Conservation (phyloP, 2,329 filamentous ascomycete genomes). For the Sporothrix brasiliensis region DNA sequence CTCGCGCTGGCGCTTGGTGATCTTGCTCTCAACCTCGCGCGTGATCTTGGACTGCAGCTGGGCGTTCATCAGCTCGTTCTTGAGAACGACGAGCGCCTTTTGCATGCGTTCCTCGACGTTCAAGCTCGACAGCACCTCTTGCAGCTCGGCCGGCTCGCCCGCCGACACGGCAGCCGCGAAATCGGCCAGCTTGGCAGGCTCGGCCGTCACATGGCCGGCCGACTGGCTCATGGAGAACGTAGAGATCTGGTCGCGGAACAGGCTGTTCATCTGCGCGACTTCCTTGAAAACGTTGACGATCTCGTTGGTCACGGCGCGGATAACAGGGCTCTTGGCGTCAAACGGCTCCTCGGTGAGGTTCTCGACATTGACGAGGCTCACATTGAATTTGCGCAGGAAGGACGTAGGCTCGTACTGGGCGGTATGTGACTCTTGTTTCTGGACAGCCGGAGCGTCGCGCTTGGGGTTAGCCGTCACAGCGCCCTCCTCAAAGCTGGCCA, state of each 20-base stretch:
- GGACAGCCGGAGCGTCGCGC: constrained; percentile 45
- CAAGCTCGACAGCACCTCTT: constrained; percentile 84
- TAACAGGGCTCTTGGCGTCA: constrained; percentile 85
- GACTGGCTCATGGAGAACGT: constrained; percentile 96
- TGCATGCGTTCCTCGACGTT: constrained; percentile 91
- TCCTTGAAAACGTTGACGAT: constrained; percentile 99
- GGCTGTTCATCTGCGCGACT: constrained; percentile 86
- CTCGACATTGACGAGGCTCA: constrained; percentile 93
- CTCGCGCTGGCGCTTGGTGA: constrained; percentile 93
- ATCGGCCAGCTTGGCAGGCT: constrained; percentile 92
- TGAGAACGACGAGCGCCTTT: constrained; percentile 87
- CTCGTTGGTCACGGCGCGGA: constrained; percentile 91
- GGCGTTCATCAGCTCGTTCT: constrained; percentile 98
- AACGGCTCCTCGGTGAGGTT: constrained; percentile 87
- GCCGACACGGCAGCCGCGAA: constrained; percentile 97
- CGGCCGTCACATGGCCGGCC: constrained; percentile 90
- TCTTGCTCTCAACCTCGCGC: constrained; percentile 96
- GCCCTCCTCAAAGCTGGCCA: constrained; percentile 93
- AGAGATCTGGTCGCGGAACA: constrained; percentile 96
- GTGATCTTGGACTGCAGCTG: constrained; percentile 96
- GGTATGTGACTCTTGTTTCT: constrained; percentile 14
- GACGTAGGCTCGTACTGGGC: constrained; percentile 78
- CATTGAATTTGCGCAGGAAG: constrained; percentile 86
- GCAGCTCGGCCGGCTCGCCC: constrained; percentile 86
- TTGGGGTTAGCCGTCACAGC: constrained; percentile 59